Conservation (phyloP, 305 asterid genomes). For the Fraxinus greggii region DNA sequence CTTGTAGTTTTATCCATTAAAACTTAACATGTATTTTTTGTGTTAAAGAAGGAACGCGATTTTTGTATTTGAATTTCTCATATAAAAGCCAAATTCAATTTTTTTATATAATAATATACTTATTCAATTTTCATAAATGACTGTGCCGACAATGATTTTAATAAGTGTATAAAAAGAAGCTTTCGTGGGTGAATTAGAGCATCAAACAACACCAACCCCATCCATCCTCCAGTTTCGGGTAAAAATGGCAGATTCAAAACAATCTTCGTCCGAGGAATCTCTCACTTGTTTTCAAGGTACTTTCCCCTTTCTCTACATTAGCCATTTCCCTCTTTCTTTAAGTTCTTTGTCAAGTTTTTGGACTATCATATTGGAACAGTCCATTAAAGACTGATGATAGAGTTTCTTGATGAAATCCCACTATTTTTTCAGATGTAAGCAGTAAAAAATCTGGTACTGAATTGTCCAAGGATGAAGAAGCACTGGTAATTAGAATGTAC, state of each 20-base stretch:
- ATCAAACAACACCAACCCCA: not conserved
- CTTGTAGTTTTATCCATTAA: not conserved
- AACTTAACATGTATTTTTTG: not conserved
- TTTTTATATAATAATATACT: not conserved
- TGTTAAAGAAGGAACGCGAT: not conserved
- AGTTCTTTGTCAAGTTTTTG: not conserved
- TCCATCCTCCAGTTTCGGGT: not conserved
- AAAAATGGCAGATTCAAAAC: not conserved
- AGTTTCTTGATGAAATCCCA: not conserved
- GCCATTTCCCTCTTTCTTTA: not conserved
- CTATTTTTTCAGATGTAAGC: not conserved
- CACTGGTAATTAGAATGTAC: constrained; percentile 35
- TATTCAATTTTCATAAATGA: not conserved
- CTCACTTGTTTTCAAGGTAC: not conserved
- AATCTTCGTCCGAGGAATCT: not conserved
- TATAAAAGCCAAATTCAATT: not conserved
- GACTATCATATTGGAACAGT: not conserved
- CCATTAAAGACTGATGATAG: not conserved
- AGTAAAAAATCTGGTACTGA: not conserved
- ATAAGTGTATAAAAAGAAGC: not conserved
- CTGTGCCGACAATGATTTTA: not conserved
- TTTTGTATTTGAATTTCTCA: not conserved
- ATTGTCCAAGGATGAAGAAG: constrained; percentile 16
- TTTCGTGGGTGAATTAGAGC: not conserved
- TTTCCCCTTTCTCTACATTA: not conserved